Base-by-base conservation (phyloP, 1,284 basidiomycete genomes). In the Cerrena zonata region DNA sequence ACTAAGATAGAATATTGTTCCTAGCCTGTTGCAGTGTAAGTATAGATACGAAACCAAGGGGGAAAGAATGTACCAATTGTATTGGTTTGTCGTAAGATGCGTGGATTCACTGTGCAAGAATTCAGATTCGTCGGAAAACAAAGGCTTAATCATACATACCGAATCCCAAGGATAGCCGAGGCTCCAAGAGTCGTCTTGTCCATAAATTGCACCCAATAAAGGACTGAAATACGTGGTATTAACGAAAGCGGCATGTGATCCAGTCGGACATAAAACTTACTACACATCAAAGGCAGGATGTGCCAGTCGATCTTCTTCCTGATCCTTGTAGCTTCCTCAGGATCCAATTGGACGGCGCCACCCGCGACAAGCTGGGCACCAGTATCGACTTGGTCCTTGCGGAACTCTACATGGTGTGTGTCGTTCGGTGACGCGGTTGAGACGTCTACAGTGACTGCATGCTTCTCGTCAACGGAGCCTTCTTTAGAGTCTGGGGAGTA, bases 131-230 rank as follows among this genome's bases (percentile, higher is more conserved):
- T n/a, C n/a, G n/a, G n/a, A n/a, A n/a, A n/a, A n/a, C n/a, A n/a
- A n/a, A n/a, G n/a, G n/a, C n/a, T n/a, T n/a, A n/a, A n/a, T n/a
- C 7, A 22, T 49, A 49, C 70, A 53, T 48, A 82, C 80, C 70
- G 68, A 56, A 85, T 83, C 10, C 84, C 84, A 37, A 88, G 72
- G 54, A 88, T 84, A 1, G 84, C 76, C 2, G 83, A 65, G 52
- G 72, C 77, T 4, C 82, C 83, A 1, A 90, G 70, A 0, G 86
- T 89, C 0, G 83, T 84, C 67, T 86, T 86, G 56, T 85, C 83
- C 80, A 84, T 84, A 53, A 78, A 86, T 60, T 86, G 82, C 27
- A 86, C 72, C 75, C 76, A 79, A 59, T 84, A 83, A 22, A 84
- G 73, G 22, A 69, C 80, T 83, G n/a, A 21, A 3, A 13, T 11